A percentile compares a stretch with the other conserved stretches of the same genome.
phyloP scores from a whole-genome alignment of 495 filamentous ascomycete species.

The Usnea hakonensis region DNA sequence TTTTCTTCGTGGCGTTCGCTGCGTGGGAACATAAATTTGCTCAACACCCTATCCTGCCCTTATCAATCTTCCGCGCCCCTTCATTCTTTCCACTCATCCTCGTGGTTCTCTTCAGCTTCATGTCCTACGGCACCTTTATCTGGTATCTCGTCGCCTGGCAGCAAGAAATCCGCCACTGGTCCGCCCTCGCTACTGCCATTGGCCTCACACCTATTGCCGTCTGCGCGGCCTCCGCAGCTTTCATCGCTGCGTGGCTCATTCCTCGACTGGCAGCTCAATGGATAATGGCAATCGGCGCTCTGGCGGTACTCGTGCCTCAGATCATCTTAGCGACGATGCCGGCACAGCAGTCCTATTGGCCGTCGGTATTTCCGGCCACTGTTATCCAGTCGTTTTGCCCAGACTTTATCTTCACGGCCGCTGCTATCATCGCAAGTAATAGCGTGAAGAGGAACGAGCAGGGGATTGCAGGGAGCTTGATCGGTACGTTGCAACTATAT shows the following conservation, averaged over 20 bases:
- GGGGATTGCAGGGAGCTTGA: constrained; percentile 42
- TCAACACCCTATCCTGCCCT: constrained; percentile 40
- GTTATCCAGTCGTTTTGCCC: constrained; percentile 40
- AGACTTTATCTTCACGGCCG: constrained; percentile 45
- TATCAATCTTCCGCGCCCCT: constrained; percentile 44
- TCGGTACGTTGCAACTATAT: constrained; percentile 42
- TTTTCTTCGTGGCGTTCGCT: constrained; percentile 35
- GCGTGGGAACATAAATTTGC: constrained; percentile 42
- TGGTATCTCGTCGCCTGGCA: constrained; percentile 45
- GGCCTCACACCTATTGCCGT: constrained; percentile 40
- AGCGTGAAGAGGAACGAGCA: constrained; percentile 41
- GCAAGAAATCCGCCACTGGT: constrained; percentile 40
- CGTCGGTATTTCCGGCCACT: constrained; percentile 42
- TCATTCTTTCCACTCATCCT: constrained; percentile 42
- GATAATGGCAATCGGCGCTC: constrained; percentile 42
- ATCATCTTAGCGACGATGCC: constrained; percentile 43
- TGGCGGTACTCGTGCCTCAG: constrained; percentile 33
- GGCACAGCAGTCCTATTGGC: constrained; percentile 43
- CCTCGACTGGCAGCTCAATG: constrained; percentile 42
- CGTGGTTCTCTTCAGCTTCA: constrained; percentile 43
- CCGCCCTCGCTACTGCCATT: constrained; percentile 36
- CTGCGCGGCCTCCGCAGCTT: constrained; percentile 32
- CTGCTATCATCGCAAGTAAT: constrained; percentile 49
- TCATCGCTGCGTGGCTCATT: constrained; percentile 43
- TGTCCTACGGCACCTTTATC: constrained; percentile 42